Percentiles rank a stretch among this genome's conserved stretches.
Evolutionary conservation across 2,329 filamentous ascomycete genomes (phyloP).

Genomic region (Aureobasidium mangrovei): DNA sequence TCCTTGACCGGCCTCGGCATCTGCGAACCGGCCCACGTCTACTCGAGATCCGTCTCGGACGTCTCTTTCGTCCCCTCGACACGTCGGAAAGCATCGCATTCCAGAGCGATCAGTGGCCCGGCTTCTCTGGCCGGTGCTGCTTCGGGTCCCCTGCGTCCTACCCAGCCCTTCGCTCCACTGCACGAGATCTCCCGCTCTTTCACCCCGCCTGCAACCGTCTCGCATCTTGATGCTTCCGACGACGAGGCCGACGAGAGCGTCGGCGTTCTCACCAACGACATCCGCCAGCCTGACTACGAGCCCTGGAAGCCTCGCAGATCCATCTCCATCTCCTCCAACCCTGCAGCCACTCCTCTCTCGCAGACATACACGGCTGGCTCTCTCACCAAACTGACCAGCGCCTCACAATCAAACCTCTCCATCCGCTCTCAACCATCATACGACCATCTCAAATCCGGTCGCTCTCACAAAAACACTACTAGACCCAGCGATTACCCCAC

Average conservation of each 20-base stretch:
- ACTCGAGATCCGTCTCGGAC: slow-evolving; percentile 34
- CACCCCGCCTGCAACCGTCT: slow-evolving; percentile 44
- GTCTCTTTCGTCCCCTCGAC: slow-evolving; percentile 35
- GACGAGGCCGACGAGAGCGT: slow-evolving; percentile 32
- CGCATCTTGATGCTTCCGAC: slow-evolving; percentile 40
- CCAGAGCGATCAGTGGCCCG: slow-evolving; percentile 49
- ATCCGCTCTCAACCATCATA: slow-evolving; percentile 27
- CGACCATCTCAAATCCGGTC: slow-evolving; percentile 17
- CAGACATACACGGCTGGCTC: slow-evolving; percentile 29
- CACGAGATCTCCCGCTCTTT: slow-evolving; percentile 43
- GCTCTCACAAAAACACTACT: slow-evolving; percentile 42
- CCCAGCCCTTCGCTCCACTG: slow-evolving; percentile 46
- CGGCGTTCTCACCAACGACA: slow-evolving; percentile 39
- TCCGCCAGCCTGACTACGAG: slow-evolving; percentile 31
- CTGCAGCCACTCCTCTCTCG: slow-evolving; percentile 23
- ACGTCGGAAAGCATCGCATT: slow-evolving; percentile 35
- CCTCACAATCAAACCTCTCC: slow-evolving; percentile 45
- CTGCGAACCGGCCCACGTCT: slow-evolving; percentile 34
- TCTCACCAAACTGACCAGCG: slow-evolving; percentile 40
- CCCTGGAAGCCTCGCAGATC: slow-evolving; percentile 32
- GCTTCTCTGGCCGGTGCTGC: slow-evolving; percentile 37
- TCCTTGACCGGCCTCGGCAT: slow-evolving; percentile 45
- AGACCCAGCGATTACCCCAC: slow-evolving; percentile 40
- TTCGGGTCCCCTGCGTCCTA: slow-evolving; percentile 39
- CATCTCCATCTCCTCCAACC: slow-evolving; percentile 33